Evolutionary conservation across 1,284 basidiomycete genomes (phyloP).

Genomic region (Leucoagaricus sp.): DNA sequence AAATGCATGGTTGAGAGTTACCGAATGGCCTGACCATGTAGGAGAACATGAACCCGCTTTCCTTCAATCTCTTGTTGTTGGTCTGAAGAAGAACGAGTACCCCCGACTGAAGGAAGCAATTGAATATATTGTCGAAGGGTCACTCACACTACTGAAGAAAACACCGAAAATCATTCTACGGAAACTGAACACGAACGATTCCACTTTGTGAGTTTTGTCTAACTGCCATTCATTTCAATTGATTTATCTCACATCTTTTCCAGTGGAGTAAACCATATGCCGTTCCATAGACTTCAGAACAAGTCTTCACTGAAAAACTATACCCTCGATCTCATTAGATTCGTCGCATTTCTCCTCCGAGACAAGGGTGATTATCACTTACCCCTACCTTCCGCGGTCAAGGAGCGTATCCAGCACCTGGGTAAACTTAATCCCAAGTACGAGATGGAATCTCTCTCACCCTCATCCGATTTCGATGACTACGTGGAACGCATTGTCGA

Average conservation of each 20-base stretch:
- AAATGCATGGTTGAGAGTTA: not conserved
- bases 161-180: not conserved
- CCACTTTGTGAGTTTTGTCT: not conserved
- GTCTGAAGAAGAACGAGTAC: not conserved
- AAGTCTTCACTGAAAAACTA: not conserved
- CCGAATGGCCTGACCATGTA: not conserved
- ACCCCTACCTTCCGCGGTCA: not conserved
- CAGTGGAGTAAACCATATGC: not conserved
- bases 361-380: not conserved
- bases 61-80: not conserved
- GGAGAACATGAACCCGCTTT: not conserved
- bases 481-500: not conserved
- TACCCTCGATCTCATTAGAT: not conserved
- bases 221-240: not conserved
- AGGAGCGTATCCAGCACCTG: not conserved
- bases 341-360: constrained; percentile 1
- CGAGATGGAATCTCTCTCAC: not conserved
- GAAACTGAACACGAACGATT: not conserved
- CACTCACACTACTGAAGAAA: not conserved
- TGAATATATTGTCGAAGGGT: not conserved
- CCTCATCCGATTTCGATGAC: not conserved
- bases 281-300: not conserved
- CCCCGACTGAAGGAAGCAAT: not conserved
- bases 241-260: not conserved
- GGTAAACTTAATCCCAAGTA: not conserved